A percentile compares a stretch with the other conserved stretches of the same genome.
These are phyloP conservation scores for Talaromyces sp. DNA, from an alignment of 2,329 filamentous ascomycete genomes.

Conservation along the genomic window DNA sequence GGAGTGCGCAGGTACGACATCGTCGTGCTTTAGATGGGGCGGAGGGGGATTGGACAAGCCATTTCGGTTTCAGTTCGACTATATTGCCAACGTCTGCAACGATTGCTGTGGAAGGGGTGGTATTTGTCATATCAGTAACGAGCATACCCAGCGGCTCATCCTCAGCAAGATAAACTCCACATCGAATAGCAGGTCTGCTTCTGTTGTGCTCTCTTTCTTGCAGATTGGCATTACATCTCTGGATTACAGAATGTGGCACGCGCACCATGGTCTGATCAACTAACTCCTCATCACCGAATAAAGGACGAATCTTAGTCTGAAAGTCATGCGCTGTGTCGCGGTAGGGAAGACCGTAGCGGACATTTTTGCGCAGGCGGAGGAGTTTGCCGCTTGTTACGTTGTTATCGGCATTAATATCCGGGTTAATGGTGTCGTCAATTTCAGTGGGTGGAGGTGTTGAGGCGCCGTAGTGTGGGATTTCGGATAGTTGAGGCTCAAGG, in stretches of 20 bases:
- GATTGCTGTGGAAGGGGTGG: conserved; percentile 19
- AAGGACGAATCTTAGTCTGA: conserved; percentile 46
- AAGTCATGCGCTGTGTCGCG: conserved; percentile 43
- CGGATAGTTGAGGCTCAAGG: conserved; percentile 19
- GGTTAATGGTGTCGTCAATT: conserved; percentile 17
- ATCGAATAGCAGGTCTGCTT: conserved; percentile 48
- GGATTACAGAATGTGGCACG: conserved; percentile 44
- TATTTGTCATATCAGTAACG: conserved; percentile 67
- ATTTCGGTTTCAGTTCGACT: conserved; percentile 78
- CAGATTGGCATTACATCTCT: conserved; percentile 54
- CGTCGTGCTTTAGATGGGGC: conserved; percentile 61
- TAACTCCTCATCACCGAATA: conserved; percentile 55
- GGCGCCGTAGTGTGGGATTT: conserved; percentile 24
- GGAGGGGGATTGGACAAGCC: conserved; percentile 71
- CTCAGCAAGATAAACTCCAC: conserved; percentile 50
- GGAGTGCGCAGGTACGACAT: conserved; percentile 71
- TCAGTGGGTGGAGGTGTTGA: conserved; percentile 21
- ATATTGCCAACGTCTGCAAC: conserved; percentile 21
- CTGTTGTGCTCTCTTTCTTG: conserved; percentile 44
- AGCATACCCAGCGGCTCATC: conserved; percentile 63
- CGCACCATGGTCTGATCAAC: conserved; percentile 55
- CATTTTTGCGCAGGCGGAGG: conserved; percentile 60
- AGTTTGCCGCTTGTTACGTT: conserved; percentile 44
- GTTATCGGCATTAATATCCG: background rate
- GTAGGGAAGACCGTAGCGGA: conserved; percentile 52